These are phyloP conservation scores for Pseudomassariella vexata DNA, from an alignment of 2,329 filamentous ascomycete genomes.

Conservation along the genomic window DNA sequence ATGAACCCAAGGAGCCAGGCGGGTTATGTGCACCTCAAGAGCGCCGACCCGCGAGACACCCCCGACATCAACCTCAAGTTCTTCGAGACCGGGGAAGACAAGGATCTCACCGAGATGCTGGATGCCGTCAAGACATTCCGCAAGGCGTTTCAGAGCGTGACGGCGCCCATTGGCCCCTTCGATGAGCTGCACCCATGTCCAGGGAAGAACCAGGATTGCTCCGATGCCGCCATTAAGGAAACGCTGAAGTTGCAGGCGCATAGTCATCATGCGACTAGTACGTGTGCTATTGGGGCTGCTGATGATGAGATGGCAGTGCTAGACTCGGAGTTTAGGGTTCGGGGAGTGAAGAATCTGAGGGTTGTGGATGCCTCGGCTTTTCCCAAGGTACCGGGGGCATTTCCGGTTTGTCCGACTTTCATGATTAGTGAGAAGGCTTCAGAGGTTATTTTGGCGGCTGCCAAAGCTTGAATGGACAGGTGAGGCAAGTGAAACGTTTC, in stretches of 20 bases:
- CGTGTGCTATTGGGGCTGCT: slow-evolving; percentile 24
- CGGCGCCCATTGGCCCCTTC: slow-evolving; percentile 24
- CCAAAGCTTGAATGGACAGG: too few species aligned
- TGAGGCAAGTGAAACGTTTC: too few species aligned
- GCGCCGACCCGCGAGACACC: slow-evolving; percentile 55
- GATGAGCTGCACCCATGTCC: slow-evolving; percentile 15
- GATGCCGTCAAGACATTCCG: slow-evolving; percentile 35
- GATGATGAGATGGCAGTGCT: slow-evolving; percentile 46
- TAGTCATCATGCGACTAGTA: slow-evolving; percentile 16
- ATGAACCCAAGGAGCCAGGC: slow-evolving; percentile 46
- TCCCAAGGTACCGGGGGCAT: slow-evolving; percentile 35
- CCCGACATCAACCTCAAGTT: slow-evolving; percentile 60
- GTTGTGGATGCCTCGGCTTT: slow-evolving; percentile 51
- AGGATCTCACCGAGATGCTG: slow-evolving; percentile 17
- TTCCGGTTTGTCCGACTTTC: slow-evolving; percentile 11
- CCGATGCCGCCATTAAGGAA: slow-evolving; percentile 15
- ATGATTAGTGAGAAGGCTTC: slow-evolving; percentile 12
- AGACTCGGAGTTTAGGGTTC: slow-evolving; percentile 43
- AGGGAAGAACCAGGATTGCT: slow-evolving; percentile 9
- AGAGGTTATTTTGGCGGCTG: slow-evolving; percentile 10
- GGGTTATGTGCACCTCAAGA: slow-evolving; percentile 57
- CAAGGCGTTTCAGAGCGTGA: slow-evolving; percentile 31
- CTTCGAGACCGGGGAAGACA: slow-evolving; percentile 43
- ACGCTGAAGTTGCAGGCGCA: slow-evolving; percentile 16
- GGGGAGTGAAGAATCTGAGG: slow-evolving; percentile 41